phyloP scores from a whole-genome alignment of 2,329 filamentous ascomycete genomes.

The Chrysosporium keratinophilum region DNA sequence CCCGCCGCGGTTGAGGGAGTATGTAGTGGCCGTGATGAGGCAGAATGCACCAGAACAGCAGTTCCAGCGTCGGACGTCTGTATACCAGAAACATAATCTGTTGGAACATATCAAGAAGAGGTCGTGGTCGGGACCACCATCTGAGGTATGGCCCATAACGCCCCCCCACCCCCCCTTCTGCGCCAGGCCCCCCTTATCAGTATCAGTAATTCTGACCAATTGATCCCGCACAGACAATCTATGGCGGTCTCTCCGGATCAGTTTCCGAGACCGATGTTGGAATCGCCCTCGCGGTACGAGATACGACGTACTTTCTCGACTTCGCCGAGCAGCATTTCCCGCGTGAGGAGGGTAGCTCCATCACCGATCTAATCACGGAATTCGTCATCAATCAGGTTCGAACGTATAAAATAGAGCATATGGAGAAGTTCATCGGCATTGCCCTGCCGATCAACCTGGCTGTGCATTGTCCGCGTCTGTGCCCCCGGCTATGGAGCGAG shows the following conservation, averaged over 20 bases:
- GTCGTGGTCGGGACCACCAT: conserved; percentile 30
- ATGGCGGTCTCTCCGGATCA: conserved; percentile 33
- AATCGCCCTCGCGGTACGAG: conserved; percentile 60
- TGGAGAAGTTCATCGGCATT: conserved; percentile 64
- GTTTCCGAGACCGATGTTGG: conserved; percentile 40
- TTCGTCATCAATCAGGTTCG: conserved; percentile 49
- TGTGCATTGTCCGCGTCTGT: conserved; percentile 53
- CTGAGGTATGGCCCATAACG: conserved; percentile 30
- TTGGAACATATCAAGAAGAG: conserved; percentile 24
- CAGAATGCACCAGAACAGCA: conserved; percentile 9
- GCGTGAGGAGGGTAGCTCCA: conserved; percentile 32
- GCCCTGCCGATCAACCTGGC: conserved; percentile 55
- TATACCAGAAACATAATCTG: conserved; percentile 28
- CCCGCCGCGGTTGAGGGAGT: conserved; percentile 9
- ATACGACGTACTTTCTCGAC: conserved; percentile 64
- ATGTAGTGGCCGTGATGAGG: conserved; percentile 13
- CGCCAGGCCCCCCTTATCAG: not conserved
- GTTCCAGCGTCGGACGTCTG: conserved; percentile 26
- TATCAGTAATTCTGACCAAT: not conserved
- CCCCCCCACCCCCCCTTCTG: not conserved
- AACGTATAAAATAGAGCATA: conserved; percentile 53
- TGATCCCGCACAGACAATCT: conserved; percentile 27
- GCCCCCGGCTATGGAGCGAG: conserved; percentile 63
- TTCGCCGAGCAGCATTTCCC: conserved; percentile 54
- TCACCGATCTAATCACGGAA: conserved; percentile 44